Conservation (phyloP, 140 eudicot species). For the Anethum foeniculum region DNA sequence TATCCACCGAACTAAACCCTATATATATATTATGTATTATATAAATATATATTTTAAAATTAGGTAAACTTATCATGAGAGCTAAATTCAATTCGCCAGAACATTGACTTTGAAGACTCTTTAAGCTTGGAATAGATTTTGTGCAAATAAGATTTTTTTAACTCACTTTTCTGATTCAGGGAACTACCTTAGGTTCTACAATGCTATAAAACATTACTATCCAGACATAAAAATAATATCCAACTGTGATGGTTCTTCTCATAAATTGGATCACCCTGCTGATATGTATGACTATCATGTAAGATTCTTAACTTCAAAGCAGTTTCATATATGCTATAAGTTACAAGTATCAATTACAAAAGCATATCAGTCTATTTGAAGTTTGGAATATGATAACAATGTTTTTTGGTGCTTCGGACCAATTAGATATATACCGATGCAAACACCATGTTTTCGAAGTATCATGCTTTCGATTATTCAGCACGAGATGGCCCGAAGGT, state of each 20-base stretch:
- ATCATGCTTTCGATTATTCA: conserved; percentile 43
- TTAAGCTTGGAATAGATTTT: background rate
- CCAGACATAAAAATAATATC: conserved; percentile 78
- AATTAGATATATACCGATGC: conserved; percentile 54
- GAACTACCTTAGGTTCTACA: conserved; percentile 72
- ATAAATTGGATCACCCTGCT: conserved; percentile 75
- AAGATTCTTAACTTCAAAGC: conserved; percentile 21
- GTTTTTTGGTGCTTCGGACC: conserved; percentile 1
- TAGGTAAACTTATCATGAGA: background rate
- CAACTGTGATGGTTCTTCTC: conserved; percentile 73
- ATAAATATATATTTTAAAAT: background rate
- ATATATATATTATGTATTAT: too few species aligned
- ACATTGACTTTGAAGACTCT: background rate
- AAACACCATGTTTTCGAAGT: conserved; percentile 45
- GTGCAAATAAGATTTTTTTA: background rate
- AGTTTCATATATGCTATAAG: background rate
- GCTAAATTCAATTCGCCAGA: background rate
- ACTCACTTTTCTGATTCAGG: conserved; percentile 32
- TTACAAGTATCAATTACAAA: background rate
- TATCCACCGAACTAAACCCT: too few species aligned
- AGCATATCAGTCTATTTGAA: background rate
- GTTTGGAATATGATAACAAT: background rate
- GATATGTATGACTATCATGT: conserved; percentile 89
- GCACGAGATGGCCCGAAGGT: conserved; percentile 90
- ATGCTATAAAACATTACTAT: conserved; percentile 51